phyloP scores from a whole-genome alignment of 1,284 basidiomycete genomes.

The Hemileia vastatrix region DNA sequence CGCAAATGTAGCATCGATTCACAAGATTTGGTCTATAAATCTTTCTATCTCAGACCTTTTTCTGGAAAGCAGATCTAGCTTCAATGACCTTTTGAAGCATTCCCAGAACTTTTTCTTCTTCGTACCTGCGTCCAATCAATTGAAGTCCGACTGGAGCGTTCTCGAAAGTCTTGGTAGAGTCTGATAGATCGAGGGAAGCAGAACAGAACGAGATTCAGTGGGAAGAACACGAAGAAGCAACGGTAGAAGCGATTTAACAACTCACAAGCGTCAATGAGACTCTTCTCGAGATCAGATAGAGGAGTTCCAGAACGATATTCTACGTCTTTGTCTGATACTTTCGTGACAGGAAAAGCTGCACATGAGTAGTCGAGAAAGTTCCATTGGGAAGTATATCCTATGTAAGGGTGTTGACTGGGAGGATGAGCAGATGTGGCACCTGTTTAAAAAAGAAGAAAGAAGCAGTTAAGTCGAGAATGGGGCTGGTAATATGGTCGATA shows the following conservation, averaged over 20 bases:
- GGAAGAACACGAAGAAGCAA: neutral
- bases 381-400: conserved; percentile 59
- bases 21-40: too few species aligned
- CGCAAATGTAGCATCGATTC: too few species aligned
- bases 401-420: too few species aligned
- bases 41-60: neutral
- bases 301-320: conserved; percentile 51
- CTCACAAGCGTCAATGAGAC: conserved; percentile 54
- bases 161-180: conserved; percentile 53
- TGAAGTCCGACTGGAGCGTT: conserved; percentile 62
- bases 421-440: conserved; percentile 4
- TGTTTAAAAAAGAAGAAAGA: too few species aligned
- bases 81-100: conserved; percentile 58
- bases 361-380: conserved; percentile 61
- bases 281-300: conserved; percentile 50
- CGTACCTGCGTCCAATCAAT: conserved; percentile 57
- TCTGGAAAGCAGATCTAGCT: conserved; percentile 10
- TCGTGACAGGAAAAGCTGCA: conserved; percentile 61
- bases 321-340: too few species aligned
- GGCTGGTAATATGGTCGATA: too few species aligned
- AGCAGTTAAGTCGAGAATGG: too few species aligned
- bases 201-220: conserved; percentile 1
- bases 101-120: conserved; percentile 61
- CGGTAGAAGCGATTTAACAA: neutral
- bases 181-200: conserved; percentile 41